Evolutionary conservation across 768 basidiomycete genomes (phyloP), one percentile per base, ranked within the genome.

Genomic region (Leucosporidium yakuticum): DNA sequence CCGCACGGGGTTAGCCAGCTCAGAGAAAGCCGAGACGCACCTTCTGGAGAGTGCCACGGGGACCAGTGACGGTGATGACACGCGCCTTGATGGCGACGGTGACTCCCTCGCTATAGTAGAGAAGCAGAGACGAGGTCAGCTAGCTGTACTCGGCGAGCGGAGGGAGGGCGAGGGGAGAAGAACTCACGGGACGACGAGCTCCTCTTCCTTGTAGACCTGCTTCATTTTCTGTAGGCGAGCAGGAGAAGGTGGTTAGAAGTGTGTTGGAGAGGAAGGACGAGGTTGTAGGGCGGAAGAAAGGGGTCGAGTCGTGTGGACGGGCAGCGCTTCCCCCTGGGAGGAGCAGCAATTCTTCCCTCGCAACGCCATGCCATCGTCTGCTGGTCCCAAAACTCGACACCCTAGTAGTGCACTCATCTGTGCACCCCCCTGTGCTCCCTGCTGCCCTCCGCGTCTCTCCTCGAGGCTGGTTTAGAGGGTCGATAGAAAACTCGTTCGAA

Each of bases 31-130:
- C 11, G 39, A 4, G 27, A 25, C 72, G 58, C 50, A 74, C 75
- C 75, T 96, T 96, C 77, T 86, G 88, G 77, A 99, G 85, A 62
- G 86, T 89, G 73, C 96, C 96, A 63, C 96, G 86, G 64, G 96
- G 90, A 36, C 96, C 96, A 73, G 85, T 87, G 75, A 99, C 94
- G 68, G 85, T 87, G 79, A 99, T 88, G 76, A 92, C 81, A 71
- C 96, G 87, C 74, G 94, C 85, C 83, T 97, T 96, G 82, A 97
- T 85, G 78, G 82, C 79, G 73, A 98, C 86, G 56, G 87, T 85
- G 77, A 99, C 87, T 76, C 85, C 86, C 77, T 88, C 87, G 67
- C 69, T 70, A 23, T 20, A 23, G 8, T 3, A 4, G 56, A 0
- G 2, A 76, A 77, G 63, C n/a, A 79, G 73, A 67, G 21, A 17